phyloP scores from a whole-genome alignment of 495 filamentous ascomycete species.

The Astrothelium subdiscretum region DNA sequence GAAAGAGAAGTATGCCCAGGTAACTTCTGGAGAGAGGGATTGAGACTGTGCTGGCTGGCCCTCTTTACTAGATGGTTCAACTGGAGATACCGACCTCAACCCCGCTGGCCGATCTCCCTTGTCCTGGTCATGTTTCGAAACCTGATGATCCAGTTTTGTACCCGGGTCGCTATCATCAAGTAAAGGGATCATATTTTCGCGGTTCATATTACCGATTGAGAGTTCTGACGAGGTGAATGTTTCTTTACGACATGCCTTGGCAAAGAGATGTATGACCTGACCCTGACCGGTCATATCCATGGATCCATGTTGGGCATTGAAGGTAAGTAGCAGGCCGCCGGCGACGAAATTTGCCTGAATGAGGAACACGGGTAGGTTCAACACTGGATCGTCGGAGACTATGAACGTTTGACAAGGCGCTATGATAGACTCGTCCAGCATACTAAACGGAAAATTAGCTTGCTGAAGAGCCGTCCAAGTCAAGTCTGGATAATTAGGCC shows the following conservation, averaged over 20 bases:
- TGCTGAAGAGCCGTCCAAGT: constrained; percentile 31
- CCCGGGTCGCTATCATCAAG: constrained; percentile 22
- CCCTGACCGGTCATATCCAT: constrained; percentile 46
- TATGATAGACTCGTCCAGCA: constrained; percentile 41
- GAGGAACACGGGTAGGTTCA: constrained; percentile 33
- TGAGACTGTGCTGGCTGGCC: no score
- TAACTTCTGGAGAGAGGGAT: constrained; percentile 9
- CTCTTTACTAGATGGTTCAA: no score
- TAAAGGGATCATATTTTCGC: constrained; percentile 31
- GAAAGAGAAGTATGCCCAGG: constrained; percentile 38
- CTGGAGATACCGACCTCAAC: no score
- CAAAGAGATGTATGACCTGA: constrained; percentile 36
- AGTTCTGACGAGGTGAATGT: constrained; percentile 36
- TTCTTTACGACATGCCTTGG: constrained; percentile 41
- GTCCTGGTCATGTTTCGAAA: constrained; percentile 8
- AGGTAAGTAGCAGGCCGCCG: constrained; percentile 39
- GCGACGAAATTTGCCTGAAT: constrained; percentile 43
- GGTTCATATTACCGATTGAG: constrained; percentile 32
- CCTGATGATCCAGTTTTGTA: not conserved
- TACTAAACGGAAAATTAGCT: constrained; percentile 36
- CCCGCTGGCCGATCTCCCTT: constrained; percentile 20
- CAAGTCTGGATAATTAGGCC: constrained; percentile 19
- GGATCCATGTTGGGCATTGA: constrained; percentile 37
- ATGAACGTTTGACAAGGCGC: constrained; percentile 33
- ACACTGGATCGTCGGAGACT: constrained; percentile 20